Evolutionary conservation across 371 early-diverging fungal species (phyloP), one percentile per base, ranked within the genome.

Genomic region (Dichotomocladium elegans): DNA sequence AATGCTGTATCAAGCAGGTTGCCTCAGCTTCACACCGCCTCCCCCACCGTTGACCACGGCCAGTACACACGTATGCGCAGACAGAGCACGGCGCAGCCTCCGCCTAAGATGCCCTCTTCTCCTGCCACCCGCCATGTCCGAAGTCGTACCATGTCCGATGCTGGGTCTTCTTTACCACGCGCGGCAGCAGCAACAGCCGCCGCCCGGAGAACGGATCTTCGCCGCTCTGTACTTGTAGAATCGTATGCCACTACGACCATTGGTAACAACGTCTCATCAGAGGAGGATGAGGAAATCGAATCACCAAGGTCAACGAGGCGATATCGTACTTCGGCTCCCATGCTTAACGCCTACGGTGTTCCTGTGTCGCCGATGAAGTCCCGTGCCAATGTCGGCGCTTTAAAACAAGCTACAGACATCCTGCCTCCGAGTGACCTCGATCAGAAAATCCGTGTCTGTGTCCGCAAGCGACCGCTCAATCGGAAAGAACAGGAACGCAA

Each of bases 401-500:
- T 41, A 21, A 49, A 40, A 14, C 43, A 12, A n/a, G 51, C 52
- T 7, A 31, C 57, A 2, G 43, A 51, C n/a, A 42, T 40, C 11
- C 25, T 60, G 34, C 29, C 55, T 41, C 61, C 48, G n/a, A 64
- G 73, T 34, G 83, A 85, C 50, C 66, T 89, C 44, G 74, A 70
- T 46, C 91, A 91, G 54, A 82, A 88, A 57, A 98, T 98, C 61
- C 86, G 95, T 35, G 98, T 98, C 21, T 96, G 96, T 61, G 96
- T 96, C 19, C 83, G 98, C 50, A 98, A 98, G 71, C 77, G 98
- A 33, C 98, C 98, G 1, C 71, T 98, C 41, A 94, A 77, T 68
- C 74, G 68, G 52, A 91, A 91, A 60, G 98, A 98, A 64, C 24
- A 82, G 26, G 83, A 82, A n/a, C 72, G 79, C 10, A 81, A 77